Percentiles rank a stretch among this genome's conserved stretches.
phyloP scores from a whole-genome alignment of 306 rosid genomes.

The Luffa acutangula region DNA sequence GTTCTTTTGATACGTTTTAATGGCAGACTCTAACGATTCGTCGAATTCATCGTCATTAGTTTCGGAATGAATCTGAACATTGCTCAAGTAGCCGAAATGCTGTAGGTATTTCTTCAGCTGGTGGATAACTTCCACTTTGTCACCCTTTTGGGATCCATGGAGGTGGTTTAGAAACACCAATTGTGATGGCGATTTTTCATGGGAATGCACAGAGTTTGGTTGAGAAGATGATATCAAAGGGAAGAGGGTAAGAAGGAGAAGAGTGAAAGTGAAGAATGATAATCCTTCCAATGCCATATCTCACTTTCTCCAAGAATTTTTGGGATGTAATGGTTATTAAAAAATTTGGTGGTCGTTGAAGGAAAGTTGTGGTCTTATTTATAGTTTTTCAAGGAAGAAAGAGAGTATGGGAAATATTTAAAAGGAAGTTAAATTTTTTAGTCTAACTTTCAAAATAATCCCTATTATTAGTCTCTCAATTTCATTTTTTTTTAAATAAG shows the following conservation, averaged over 20 bases:
- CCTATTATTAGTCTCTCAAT: too few species aligned
- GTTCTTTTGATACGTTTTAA: slow-evolving; percentile 27
- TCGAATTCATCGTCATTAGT: slow-evolving; percentile 10
- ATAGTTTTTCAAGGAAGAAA: background rate
- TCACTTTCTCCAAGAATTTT: background rate
- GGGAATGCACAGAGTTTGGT: background rate
- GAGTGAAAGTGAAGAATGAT: background rate
- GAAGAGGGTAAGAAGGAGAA: background rate
- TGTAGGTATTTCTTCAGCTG: slow-evolving; percentile 29
- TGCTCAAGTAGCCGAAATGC: slow-evolving; percentile 24
- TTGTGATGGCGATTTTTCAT: slow-evolving; percentile 1
- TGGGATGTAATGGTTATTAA: background rate
- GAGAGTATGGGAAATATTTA: background rate
- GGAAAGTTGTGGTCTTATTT: background rate
- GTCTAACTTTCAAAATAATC: background rate
- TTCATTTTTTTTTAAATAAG: background rate
- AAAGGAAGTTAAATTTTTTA: background rate
- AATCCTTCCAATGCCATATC: slow-evolving; percentile 2
- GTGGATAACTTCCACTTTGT: slow-evolving; percentile 18
- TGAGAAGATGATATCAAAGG: background rate
- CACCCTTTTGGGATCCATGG: slow-evolving; percentile 23
- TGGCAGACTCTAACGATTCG: slow-evolving; percentile 22
- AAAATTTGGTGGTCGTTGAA: background rate
- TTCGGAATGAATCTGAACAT: background rate
- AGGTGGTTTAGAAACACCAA: slow-evolving; percentile 20